phyloP scores from a whole-genome alignment of 2,329 filamentous ascomycete genomes.

The Hypoxylon sp. region DNA sequence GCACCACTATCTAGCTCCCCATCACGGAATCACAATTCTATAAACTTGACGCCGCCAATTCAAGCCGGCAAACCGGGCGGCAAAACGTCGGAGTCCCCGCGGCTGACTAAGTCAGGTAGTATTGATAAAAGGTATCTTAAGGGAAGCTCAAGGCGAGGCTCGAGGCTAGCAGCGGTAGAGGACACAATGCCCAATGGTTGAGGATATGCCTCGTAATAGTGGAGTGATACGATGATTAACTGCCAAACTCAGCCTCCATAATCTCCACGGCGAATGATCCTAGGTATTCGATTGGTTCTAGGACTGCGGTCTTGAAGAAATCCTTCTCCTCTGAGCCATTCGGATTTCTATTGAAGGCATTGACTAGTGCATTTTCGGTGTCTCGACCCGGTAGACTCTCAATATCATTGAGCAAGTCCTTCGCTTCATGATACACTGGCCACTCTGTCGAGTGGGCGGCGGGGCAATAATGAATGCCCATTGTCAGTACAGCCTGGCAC shows the following conservation, averaged over 20 bases:
- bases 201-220: background rate
- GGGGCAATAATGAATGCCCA: slow-evolving; percentile 62
- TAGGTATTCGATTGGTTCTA: slow-evolving; percentile 64
- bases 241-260: slow-evolving; percentile 59
- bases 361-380: slow-evolving; percentile 61
- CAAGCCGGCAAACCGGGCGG: slow-evolving; percentile 13
- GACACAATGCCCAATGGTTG: background rate
- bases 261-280: slow-evolving; percentile 63
- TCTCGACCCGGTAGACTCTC: slow-evolving; percentile 63
- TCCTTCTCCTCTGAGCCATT: slow-evolving; percentile 57
- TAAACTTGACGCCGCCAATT: slow-evolving; percentile 7
- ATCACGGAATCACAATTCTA: slow-evolving; percentile 2
- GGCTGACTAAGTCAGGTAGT: slow-evolving; percentile 34
- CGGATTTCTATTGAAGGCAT: slow-evolving; percentile 61
- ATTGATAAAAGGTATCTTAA: slow-evolving; percentile 33
- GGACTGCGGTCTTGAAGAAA: slow-evolving; percentile 66
- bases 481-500: slow-evolving; percentile 66
- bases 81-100: slow-evolving; percentile 14
- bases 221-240: slow-evolving; percentile 23
- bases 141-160: slow-evolving; percentile 1
- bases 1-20: slow-evolving; percentile 14
- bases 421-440: slow-evolving; percentile 61
- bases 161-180: background rate
- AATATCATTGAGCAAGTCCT: slow-evolving; percentile 65
- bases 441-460: slow-evolving; percentile 62